phyloP scores from a whole-genome alignment of 176 grass and related monocot genomes.

The Aegilops sharonensis region DNA sequence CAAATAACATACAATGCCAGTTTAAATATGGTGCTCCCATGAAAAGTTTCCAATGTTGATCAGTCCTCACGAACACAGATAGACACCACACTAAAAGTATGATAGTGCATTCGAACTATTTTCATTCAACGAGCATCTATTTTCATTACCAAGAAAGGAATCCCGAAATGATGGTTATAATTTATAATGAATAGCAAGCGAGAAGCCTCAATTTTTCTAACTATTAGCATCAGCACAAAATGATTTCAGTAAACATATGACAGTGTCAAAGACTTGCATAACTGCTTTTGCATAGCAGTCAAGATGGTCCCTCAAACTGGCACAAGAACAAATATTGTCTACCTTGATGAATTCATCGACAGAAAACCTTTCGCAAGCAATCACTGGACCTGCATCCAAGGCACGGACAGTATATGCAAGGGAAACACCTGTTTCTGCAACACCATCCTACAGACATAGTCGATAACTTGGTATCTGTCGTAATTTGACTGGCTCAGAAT shows the following conservation, averaged over 20 bases:
- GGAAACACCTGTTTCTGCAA: conserved; percentile 93
- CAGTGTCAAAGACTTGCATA: background rate
- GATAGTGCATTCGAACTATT: background rate
- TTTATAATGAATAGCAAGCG: background rate
- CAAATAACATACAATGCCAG: background rate
- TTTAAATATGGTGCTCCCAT: background rate
- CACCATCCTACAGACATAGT: conserved; percentile 73
- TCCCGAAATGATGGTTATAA: background rate
- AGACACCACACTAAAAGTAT: background rate
- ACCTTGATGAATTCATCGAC: conserved; percentile 86
- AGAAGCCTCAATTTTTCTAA: background rate
- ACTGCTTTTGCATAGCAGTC: background rate
- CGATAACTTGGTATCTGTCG: conserved; percentile 8
- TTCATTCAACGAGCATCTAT: background rate
- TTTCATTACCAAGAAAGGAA: background rate
- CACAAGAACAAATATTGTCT: conserved; percentile 20
- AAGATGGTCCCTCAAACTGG: conserved; percentile 14
- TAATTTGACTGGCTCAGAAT: conserved; percentile 7
- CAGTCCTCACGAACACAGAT: background rate
- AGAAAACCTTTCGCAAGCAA: conserved; percentile 66
- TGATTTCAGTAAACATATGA: background rate
- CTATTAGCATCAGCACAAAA: background rate
- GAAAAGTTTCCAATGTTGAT: conserved; percentile 7
- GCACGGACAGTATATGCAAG: conserved; percentile 89
- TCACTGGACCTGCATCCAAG: conserved; percentile 87